Base-by-base conservation (phyloP, 2,329 filamentous ascomycete species). In the Botrytis cinerea region DNA sequence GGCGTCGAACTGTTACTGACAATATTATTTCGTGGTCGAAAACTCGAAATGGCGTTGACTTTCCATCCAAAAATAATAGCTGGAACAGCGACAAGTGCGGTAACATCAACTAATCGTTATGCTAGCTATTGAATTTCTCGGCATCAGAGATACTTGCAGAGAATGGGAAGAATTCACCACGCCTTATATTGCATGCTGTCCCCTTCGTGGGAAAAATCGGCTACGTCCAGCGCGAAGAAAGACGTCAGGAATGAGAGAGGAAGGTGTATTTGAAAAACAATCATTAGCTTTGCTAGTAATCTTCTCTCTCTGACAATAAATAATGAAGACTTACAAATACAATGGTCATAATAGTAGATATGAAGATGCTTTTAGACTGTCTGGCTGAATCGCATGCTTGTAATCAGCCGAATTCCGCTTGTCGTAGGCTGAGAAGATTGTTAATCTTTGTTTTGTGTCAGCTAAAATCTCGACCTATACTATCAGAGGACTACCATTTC, bases 381-480 rank as follows among this genome's bases (percentile, higher is more conserved):
- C 75, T 72, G 7, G 76, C 76, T 3, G 78, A 78, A 7, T 75
- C 76, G 16, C 74, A 75, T 12, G 79, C 78, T 69, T 79, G 78
- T 67, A 79, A 76, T 28, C 79, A 69, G 1, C 78, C 78, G 71
- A 79, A 80, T 14, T 78, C 75, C 4, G 78, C 78, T 62, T 79
- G 78, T 61, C 79, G 78, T 22, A 79, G 74, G 40, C 79, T 78
- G 25, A 93, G 85, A 16, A 87, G 87, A 75, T 94, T 90, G 78
- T 92, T 90, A 64, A 98, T 86, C 43, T 67, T 67, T 35, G 43
- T 48, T 67, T 25, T 9, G 5, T 9, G 5, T 67, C 16, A 67
- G 63, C 43, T 46, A 14, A 59, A 87, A 86, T 43, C 12, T n/a
- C 48, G 5, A 51, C 10, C 86, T 85, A 73, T 94, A 93, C 93